Evolutionary conservation across 2,329 filamentous ascomycete species (phyloP).

Genomic region (Leptographium flavum): DNA sequence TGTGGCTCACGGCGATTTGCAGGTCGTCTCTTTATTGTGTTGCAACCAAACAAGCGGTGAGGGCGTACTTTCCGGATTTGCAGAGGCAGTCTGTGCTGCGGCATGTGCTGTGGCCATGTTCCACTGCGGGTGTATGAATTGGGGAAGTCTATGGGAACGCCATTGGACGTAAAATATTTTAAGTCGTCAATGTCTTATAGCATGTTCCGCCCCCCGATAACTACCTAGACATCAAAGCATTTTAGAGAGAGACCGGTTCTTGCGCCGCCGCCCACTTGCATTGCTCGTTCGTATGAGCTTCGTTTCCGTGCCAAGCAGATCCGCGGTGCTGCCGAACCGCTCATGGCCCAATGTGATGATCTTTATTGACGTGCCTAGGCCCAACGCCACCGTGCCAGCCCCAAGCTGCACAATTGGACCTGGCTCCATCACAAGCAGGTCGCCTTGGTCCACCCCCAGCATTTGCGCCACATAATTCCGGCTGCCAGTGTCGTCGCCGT

Average conservation of each 20-base stretch:
- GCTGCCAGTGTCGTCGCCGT: conserved; percentile 21
- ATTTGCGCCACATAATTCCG: conserved; percentile 19
- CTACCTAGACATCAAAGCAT: background rate
- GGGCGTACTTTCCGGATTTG: too few species aligned
- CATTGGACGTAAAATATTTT: too few species aligned
- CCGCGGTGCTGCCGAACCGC: conserved; percentile 36
- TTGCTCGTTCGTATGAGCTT: background rate
- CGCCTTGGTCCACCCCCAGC: conserved; percentile 24
- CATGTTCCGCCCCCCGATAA: background rate
- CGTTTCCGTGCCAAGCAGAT: conserved; percentile 8
- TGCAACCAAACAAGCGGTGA: too few species aligned
- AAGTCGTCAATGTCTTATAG: background rate
- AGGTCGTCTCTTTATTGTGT: background rate
- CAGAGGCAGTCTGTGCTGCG: too few species aligned
- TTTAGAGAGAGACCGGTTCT: background rate
- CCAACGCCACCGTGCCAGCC: conserved; percentile 50
- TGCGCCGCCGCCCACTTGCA: background rate
- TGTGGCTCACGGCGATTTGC: background rate
- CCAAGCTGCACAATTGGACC: conserved; percentile 53
- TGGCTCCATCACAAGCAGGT: conserved; percentile 40
- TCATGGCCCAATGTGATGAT: conserved; percentile 54
- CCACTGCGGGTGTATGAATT: too few species aligned
- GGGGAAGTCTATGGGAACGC: too few species aligned
- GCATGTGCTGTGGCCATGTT: too few species aligned
- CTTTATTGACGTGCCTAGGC: conserved; percentile 60